Conservation (phyloP, 1,284 basidiomycete genomes). For the Moniliella sp. region DNA sequence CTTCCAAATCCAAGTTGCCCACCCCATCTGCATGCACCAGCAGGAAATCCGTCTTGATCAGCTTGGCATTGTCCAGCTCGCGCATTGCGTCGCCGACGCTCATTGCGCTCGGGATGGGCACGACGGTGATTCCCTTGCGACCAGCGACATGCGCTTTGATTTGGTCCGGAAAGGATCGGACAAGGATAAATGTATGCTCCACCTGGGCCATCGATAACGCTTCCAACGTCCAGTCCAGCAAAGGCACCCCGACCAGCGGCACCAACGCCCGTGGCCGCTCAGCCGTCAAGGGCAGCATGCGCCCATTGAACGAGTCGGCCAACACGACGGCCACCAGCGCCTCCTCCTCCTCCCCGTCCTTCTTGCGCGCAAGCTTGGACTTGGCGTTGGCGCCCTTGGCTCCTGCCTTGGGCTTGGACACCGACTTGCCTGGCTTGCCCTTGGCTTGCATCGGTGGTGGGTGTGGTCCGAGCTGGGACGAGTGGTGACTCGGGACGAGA, state of each 20-base stretch:
- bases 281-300: conserved; percentile 62
- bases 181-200: conserved; percentile 76
- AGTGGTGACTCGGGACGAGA: too few relatives aligned
- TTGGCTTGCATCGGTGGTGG: too few relatives aligned
- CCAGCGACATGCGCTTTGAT: conserved; percentile 48
- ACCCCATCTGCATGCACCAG: conserved; percentile 83
- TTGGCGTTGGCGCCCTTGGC: too few relatives aligned
- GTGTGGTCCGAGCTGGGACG: too few relatives aligned
- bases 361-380: too few relatives aligned
- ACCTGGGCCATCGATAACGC: conserved; percentile 73
- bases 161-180: conserved; percentile 37
- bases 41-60: conserved; percentile 51
- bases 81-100: conserved; percentile 87
- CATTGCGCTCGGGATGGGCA: conserved; percentile 66
- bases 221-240: conserved; percentile 90
- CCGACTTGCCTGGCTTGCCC: too few relatives aligned
- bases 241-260: conserved; percentile 73
- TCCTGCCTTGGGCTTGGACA: too few relatives aligned
- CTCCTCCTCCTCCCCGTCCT: conserved; percentile 25
- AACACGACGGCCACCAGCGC: conserved; percentile 67
- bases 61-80: conserved; percentile 67
- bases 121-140: conserved; percentile 63
- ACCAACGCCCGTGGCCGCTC: conserved; percentile 45
- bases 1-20: conserved; percentile 71
- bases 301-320: conserved; percentile 80